phyloP scores from a whole-genome alignment of 1,139 yeast genomes.

The Debaryomycetaceae sp. region DNA sequence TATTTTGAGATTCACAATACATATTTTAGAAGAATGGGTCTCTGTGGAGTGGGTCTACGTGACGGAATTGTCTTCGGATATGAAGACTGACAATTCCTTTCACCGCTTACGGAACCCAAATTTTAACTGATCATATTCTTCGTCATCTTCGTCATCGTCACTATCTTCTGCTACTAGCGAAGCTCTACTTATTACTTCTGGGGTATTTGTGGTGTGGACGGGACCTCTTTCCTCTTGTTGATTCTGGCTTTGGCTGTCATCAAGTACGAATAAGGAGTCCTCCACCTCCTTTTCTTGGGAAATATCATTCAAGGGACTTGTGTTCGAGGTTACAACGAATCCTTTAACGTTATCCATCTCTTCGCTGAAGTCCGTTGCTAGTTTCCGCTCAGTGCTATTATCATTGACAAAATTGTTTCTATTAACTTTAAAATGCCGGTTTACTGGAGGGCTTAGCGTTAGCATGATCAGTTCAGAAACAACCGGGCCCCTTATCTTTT shows the following conservation, averaged over 20 bases:
- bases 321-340: constrained; percentile 5
- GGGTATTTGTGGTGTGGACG: too few species aligned
- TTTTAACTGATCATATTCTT: constrained; percentile 34
- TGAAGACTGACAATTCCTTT: not conserved
- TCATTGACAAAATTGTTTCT: constrained; percentile 1
- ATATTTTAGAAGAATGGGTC: constrained; percentile 47
- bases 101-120: constrained; percentile 28
- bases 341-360: constrained; percentile 24
- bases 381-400: constrained; percentile 4
- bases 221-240: not conserved
- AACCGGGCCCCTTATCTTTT: constrained; percentile 20
- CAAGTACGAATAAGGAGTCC: not conserved
- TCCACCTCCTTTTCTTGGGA: not conserved
- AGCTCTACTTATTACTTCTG: not conserved
- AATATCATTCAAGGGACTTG: not conserved
- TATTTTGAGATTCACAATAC: constrained; percentile 42
- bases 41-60: constrained; percentile 34
- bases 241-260: not conserved
- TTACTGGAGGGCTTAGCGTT: constrained; percentile 1
- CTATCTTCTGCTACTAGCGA: constrained; percentile 4
- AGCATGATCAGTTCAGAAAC: not conserved
- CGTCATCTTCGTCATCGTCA: constrained; percentile 28
- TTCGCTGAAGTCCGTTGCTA: constrained; percentile 23
- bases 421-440: not conserved
- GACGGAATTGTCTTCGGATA: not conserved